A percentile compares a stretch with the other conserved stretches of the same genome.
phyloP scores from a whole-genome alignment of 2,329 filamentous ascomycete species.

The Dactylella cylindrospora region DNA sequence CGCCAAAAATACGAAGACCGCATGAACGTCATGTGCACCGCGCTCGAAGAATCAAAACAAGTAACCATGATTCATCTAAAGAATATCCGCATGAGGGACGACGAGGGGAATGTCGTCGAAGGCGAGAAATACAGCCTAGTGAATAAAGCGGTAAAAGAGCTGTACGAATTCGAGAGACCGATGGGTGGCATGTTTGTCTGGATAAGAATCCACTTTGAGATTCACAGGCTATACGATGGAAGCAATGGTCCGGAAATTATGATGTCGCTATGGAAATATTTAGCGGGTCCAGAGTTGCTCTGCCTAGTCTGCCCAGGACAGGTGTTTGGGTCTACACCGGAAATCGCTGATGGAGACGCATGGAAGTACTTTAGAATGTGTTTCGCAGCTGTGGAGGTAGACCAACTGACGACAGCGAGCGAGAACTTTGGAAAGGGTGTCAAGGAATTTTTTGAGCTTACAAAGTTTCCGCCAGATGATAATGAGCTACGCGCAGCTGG shows the following conservation, averaged over 20 bases:
- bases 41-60: conserved; percentile 55
- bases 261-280: conserved; percentile 45
- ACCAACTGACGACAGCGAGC: conserved; percentile 65
- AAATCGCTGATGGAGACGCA: conserved; percentile 61
- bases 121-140: conserved; percentile 26
- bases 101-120: conserved; percentile 23
- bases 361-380: conserved; percentile 76
- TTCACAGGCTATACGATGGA: conserved; percentile 66
- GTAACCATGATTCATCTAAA: conserved; percentile 37
- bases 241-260: conserved; percentile 45
- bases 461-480: conserved; percentile 18
- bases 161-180: conserved; percentile 77
- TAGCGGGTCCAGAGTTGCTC: conserved; percentile 51
- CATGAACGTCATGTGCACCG: conserved; percentile 75
- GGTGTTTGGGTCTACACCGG: conserved; percentile 70
- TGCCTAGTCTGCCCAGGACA: conserved; percentile 66
- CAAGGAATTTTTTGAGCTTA: conserved; percentile 72
- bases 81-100: conserved; percentile 25
- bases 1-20: conserved; percentile 80
- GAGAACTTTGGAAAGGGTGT: conserved; percentile 68
- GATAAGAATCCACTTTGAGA: conserved; percentile 70
- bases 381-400: conserved; percentile 79
- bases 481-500: conserved; percentile 4
- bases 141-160: conserved; percentile 32
- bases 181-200: conserved; percentile 91